Conservation (phyloP, 371 early-diverging fungal species). For the Mortierella sp. region DNA sequence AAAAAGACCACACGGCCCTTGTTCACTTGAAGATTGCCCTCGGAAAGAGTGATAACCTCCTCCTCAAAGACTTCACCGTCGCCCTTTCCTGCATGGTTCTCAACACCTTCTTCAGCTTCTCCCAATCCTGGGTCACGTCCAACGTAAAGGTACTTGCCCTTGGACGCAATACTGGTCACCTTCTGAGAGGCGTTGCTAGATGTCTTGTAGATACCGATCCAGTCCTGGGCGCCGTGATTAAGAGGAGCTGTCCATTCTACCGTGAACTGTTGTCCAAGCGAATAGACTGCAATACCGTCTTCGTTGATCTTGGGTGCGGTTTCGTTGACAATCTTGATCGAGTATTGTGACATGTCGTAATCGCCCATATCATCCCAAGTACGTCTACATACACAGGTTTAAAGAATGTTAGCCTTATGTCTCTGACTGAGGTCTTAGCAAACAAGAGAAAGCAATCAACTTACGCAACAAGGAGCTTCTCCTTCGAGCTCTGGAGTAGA, state of each 20-base stretch:
- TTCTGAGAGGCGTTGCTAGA: conserved; percentile 74
- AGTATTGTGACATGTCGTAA: conserved; percentile 63
- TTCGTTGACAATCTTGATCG: conserved; percentile 38
- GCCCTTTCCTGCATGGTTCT: conserved; percentile 41
- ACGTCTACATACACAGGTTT: conserved; percentile 7
- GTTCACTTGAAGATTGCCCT: conserved; percentile 26
- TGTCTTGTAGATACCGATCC: conserved; percentile 93
- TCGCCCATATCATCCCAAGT: conserved; percentile 61
- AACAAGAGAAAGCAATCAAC: background rate
- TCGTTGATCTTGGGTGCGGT: conserved; percentile 14
- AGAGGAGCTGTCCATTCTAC: conserved; percentile 79
- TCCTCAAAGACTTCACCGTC: conserved; percentile 61
- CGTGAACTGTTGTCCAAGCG: conserved; percentile 78
- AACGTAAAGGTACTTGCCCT: conserved; percentile 73
- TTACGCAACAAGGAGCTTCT: conserved; percentile 50
- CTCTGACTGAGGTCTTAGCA: background rate
- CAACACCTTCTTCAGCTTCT: conserved; percentile 47
- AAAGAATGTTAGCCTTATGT: background rate
- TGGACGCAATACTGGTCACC: conserved; percentile 80
- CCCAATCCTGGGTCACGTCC: conserved; percentile 13
- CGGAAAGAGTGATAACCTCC: conserved; percentile 32
- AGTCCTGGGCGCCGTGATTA: conserved; percentile 81
- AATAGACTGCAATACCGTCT: conserved; percentile 37
- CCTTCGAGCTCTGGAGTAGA: conserved; percentile 61
- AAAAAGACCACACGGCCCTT: conserved; percentile 63